A percentile compares a stretch with the other conserved stretches of the same genome.
Conservation (phyloP, 306 rosid species). For the Trichosanthes cucumerina region DNA sequence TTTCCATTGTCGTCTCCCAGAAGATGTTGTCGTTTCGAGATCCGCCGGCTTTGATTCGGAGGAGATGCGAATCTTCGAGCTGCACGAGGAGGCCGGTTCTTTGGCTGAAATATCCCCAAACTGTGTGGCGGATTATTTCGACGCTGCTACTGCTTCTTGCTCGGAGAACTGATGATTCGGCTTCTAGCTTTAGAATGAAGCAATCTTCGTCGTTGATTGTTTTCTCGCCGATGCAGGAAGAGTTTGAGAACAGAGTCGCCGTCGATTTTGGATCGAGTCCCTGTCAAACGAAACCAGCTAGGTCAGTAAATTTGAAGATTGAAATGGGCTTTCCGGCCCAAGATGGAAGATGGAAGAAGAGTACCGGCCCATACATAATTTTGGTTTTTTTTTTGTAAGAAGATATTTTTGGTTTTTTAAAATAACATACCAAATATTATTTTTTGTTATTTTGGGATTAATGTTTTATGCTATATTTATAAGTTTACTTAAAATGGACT, state of each 20-base stretch:
- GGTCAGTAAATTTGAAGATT: neutral
- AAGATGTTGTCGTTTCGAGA: conserved; percentile 34
- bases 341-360: neutral
- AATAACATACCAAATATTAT: no score
- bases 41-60: conserved; percentile 41
- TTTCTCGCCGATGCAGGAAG: conserved; percentile 74
- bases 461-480: neutral
- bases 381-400: no score
- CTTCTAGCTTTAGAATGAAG: conserved; percentile 60
- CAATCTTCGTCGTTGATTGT: conserved; percentile 63
- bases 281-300: conserved; percentile 20
- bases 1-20: conserved; percentile 93
- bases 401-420: neutral
- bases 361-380: neutral
- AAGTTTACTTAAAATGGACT: neutral
- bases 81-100: conserved; percentile 69
- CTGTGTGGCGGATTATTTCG: conserved; percentile 65
- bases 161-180: conserved; percentile 36
- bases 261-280: conserved; percentile 90
- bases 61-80: conserved; percentile 73
- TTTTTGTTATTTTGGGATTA: no score
- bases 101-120: conserved; percentile 93
- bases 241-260: conserved; percentile 52
- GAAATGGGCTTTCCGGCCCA: neutral
- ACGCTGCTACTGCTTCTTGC: conserved; percentile 74